phyloP scores from a whole-genome alignment of 805 yeast species.

The Saturnispora besseyi region DNA sequence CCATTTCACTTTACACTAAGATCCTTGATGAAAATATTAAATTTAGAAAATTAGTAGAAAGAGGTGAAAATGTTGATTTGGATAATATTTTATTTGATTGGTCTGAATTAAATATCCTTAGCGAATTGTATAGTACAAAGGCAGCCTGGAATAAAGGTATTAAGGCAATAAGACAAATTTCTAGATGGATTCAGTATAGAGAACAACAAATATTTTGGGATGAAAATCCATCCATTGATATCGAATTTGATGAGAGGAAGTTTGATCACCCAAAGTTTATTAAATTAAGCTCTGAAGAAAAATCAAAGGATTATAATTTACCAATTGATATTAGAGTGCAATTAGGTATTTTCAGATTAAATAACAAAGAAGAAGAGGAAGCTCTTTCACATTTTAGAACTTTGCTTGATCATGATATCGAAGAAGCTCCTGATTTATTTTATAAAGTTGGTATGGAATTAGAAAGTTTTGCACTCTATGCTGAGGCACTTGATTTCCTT shows the following conservation, averaged over 20 bases:
- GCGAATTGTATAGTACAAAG: slow-evolving; percentile 68
- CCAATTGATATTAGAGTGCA: slow-evolving; percentile 87
- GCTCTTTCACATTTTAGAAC: slow-evolving; percentile 63
- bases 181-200: slow-evolving; percentile 78
- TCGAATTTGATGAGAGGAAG: slow-evolving; percentile 77
- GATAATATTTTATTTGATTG: slow-evolving; percentile 58
- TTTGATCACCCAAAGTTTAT: slow-evolving; percentile 37
- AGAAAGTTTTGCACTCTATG: slow-evolving; percentile 57
- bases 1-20: slow-evolving; percentile 59
- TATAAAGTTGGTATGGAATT: slow-evolving; percentile 68
- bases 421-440: slow-evolving; percentile 63
- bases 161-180: slow-evolving; percentile 53
- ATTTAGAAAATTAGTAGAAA: slow-evolving; percentile 25
- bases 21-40: slow-evolving; percentile 52
- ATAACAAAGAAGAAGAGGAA: slow-evolving; percentile 53
- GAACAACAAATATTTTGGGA: slow-evolving; percentile 60
- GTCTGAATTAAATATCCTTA: slow-evolving; percentile 78
- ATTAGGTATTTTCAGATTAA: slow-evolving; percentile 65
- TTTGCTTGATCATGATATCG: slow-evolving; percentile 43
- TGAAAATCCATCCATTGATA: slow-evolving; percentile 47
- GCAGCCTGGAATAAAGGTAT: slow-evolving; percentile 59
- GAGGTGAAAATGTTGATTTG: slow-evolving; percentile 19
- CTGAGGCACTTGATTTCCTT: slow-evolving; percentile 69
- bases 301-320: slow-evolving; percentile 37
- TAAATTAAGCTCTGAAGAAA: slow-evolving; percentile 32